These are phyloP conservation scores for Bertia moriformis DNA, from an alignment of 2,329 filamentous ascomycete genomes.

Conservation along the genomic window DNA sequence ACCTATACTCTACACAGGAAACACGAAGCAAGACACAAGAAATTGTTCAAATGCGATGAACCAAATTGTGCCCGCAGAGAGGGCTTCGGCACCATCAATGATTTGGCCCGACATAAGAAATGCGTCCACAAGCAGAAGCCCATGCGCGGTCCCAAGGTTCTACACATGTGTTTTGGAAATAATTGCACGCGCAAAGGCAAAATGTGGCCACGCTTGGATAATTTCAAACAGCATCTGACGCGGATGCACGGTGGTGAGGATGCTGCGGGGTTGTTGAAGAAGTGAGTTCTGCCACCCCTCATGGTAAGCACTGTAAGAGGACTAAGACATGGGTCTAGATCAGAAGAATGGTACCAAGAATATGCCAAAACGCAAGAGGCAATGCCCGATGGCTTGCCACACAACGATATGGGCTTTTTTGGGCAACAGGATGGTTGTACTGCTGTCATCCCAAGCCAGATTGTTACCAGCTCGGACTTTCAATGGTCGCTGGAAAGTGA, in stretches of 20 bases:
- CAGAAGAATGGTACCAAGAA: too few species aligned
- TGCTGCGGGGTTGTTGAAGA: not conserved
- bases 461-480: too few species aligned
- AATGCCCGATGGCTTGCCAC: too few species aligned
- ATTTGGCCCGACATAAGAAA: conserved; percentile 65
- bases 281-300: not conserved
- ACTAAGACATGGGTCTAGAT: too few species aligned
- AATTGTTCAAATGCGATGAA: conserved; percentile 47
- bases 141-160: conserved; percentile 28
- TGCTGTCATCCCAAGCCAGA: too few species aligned
- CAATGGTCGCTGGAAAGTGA: too few species aligned
- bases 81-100: conserved; percentile 69
- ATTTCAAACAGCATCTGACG: conserved; percentile 67
- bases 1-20: conserved; percentile 44
- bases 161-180: conserved; percentile 42
- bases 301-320: too few species aligned
- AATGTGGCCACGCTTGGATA: conserved; percentile 68
- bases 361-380: too few species aligned
- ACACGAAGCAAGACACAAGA: conserved; percentile 56
- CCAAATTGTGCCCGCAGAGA: conserved; percentile 38
- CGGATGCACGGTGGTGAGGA: conserved; percentile 38
- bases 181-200: conserved; percentile 48
- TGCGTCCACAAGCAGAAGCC: conserved; percentile 47
- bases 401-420: too few species aligned
- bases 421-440: too few species aligned